Evolutionary conservation across 768 basidiomycete genomes (phyloP), one percentile per base, ranked within the genome.

Genomic region (Termitomyces sp.): DNA sequence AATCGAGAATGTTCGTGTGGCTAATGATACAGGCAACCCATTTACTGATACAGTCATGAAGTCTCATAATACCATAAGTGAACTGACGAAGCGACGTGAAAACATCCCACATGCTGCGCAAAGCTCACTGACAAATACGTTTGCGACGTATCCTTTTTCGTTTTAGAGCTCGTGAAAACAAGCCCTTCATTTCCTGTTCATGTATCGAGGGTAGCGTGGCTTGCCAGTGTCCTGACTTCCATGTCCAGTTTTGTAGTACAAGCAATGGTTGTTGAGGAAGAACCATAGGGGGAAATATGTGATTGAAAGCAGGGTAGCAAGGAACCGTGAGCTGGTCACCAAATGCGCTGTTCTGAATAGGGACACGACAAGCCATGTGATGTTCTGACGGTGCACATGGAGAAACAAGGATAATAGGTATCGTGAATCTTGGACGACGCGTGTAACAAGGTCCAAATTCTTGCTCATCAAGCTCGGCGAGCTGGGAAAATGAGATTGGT

Each of bases 271-370:
- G 53, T 32, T 20, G 28, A 10, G 53, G 28, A 41, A 54, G 53
- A 7, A 30, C 18, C 53, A 54, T 54, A 8, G 80, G 82, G 48
- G 83, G 82, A 63, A 77, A 77, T n/a, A 69, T 66, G 26, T 71
- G 67, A 67, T 85, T 85, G 60, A 79, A 75, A 28, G 71, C 72
- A 3, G 76, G 73, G 62, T 82, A 73, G 41, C 69, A 70, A 5
- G 83, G 84, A 16, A 86, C 79, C 2, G 79, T 77, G 26, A 85
- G 77, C 33, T 72, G 73, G 50, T 72, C 70, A 38, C 82, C 79
- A 65, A 83, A 85, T 4, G 76, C 79, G 14, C 77, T 71, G 65
- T 86, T 79, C 68, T 87, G 85, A 62, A 74, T 74, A 12, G 85
- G 84, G 20, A 83, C 75, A 59, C 75, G 79, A 61, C 73, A 79